Evolutionary conservation across 257 asterid genomes (phyloP), one percentile per base, ranked within the genome.

Genomic region (Penstemon eatonii): DNA sequence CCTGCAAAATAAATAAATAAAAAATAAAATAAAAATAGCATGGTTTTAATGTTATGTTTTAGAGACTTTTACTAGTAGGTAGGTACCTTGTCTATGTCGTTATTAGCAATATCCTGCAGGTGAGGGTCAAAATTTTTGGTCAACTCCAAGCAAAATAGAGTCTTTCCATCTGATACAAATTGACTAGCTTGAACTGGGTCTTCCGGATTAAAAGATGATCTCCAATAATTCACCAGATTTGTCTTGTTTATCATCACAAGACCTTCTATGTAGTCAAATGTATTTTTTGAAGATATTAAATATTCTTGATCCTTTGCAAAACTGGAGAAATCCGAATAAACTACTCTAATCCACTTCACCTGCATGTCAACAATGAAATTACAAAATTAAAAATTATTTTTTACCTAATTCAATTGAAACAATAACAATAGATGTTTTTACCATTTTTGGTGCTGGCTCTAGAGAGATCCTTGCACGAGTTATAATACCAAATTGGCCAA

Each of bases 331-430:
- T 90, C 95, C 36, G 95, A 84, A 65, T 93, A 93, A 5, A 93
- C 81, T 58, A 85, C 85, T 72, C 95, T 78, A 62, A 93, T 88
- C 98, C 97, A 90, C 70, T 90, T 93, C 74, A 90, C 98, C 98
- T 93, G 18, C 18, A 15, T 15, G 88, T 69, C 57, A 36, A 75
- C 7, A 42, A 61, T 25, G 2, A 25, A 25, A 25, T 25, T 25
- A 25, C 18, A 15, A 15, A 15, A 15, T 15, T 15, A n/a, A n/a
- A n/a, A n/a, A 15, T 15, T 15, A 15, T 15, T 15, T 15, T 15
- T 15, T 15, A 15, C 18, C 18, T 15, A 15, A 15, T 15, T 15
- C 18, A 15, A 25, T 25, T 25, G 33, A 25, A 25, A 25, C 0
- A 25, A 25, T 25, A 15, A 15, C 18, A 15, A 15, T 15, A 15